Conservation (phyloP, 2,329 filamentous ascomycete genomes). For the Plenodomus lindquistii region DNA sequence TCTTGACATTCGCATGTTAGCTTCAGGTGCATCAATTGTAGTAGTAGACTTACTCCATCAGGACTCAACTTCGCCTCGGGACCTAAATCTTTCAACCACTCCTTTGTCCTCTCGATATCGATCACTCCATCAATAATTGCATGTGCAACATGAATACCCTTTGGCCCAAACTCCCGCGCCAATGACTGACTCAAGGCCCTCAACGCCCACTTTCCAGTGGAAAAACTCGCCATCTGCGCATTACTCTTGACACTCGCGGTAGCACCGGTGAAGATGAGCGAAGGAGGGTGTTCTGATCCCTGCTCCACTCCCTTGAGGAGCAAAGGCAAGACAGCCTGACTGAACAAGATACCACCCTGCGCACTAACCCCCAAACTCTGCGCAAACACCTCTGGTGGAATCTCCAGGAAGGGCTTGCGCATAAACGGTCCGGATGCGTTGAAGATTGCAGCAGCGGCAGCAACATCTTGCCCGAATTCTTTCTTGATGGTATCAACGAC, state of each 20-base stretch:
- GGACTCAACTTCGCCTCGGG: slow-evolving; percentile 72
- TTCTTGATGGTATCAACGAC: slow-evolving; percentile 67
- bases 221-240: slow-evolving; percentile 71
- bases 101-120: slow-evolving; percentile 73
- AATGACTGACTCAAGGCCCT: slow-evolving; percentile 75
- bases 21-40: neutral
- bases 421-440: slow-evolving; percentile 66
- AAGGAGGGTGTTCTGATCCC: slow-evolving; percentile 66
- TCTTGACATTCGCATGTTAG: slow-evolving; percentile 52
- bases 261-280: slow-evolving; percentile 83
- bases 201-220: slow-evolving; percentile 78
- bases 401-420: slow-evolving; percentile 64
- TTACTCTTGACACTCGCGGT: slow-evolving; percentile 78
- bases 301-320: slow-evolving; percentile 64
- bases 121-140: slow-evolving; percentile 84
- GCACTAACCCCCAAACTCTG: slow-evolving; percentile 51
- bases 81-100: slow-evolving; percentile 58
- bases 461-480: slow-evolving; percentile 58
- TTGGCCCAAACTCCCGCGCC: slow-evolving; percentile 80
- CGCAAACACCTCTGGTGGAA: slow-evolving; percentile 62
- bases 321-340: slow-evolving; percentile 70
- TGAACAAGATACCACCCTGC: slow-evolving; percentile 75
- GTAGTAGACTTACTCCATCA: slow-evolving; percentile 65
- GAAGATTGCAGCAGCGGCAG: slow-evolving; percentile 65
- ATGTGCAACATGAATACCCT: slow-evolving; percentile 82